Base-by-base conservation (phyloP, 148 eudicot species). In the Drosera capensis region DNA sequence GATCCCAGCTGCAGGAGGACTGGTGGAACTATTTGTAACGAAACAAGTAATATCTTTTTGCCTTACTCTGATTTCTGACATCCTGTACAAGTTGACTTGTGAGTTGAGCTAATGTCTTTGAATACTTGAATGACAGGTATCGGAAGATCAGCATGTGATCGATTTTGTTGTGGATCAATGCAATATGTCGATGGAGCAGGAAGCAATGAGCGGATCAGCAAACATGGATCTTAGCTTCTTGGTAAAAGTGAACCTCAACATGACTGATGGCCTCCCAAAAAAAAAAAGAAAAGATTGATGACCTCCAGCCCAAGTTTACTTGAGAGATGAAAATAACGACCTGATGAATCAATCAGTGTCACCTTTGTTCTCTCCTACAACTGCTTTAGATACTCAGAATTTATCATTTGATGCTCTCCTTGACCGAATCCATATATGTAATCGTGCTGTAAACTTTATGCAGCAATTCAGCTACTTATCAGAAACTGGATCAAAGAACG, bases 11-110 rank as follows among this genome's bases (percentile, higher is more conserved):
- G 65, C 84, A 25, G 68, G 74, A 46, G 99, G 95, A 57, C 47
- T 90, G 24, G 64, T 69, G 49, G 99, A 90, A 60, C 64, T 90
- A 34, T 90, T 78, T 56, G 80, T 77, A 30, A 62, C 80, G 26
- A 75, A 84, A 72, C 92, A 84, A 64, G 99, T 85, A 75, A 9
- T 35, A 0, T n/a, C 20, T 21, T 38, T 38, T 16, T 12, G n/a
- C 15, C 44, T 5, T 15, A 17, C 14, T 11, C n/a, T 40, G 21
- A 40, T 40, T 17, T 40, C 11, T n/a, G n/a, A n/a, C n/a, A n/a
- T n/a, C n/a, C n/a, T 45, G 49, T 21, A 24, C 26, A 13, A 11
- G 22, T 9, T 14, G 23, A 44, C 24, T 18, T 5, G 7, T 1
- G 2, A 11, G 23, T 13, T 20, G 6, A 26, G 12, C n/a, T 14